Evolutionary conservation across 257 asterid genomes (phyloP).

Genomic region (Fraxinus quadrangulata): DNA sequence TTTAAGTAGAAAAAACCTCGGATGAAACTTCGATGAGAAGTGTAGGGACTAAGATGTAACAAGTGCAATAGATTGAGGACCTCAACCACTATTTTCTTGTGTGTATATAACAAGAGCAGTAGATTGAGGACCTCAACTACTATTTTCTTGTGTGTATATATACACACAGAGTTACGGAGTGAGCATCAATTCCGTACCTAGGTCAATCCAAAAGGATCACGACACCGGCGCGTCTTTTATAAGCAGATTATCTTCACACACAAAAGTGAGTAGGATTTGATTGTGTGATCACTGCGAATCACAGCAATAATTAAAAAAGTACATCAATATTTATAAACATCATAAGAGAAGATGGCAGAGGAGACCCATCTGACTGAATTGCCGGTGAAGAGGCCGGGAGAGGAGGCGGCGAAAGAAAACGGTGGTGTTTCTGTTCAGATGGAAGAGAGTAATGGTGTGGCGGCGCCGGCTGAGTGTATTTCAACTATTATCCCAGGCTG

Average conservation of each 20-base stretch:
- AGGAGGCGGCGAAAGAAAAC: constrained; percentile 29
- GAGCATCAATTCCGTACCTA: constrained; percentile 14
- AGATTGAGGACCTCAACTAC: background rate
- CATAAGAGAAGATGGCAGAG: constrained; percentile 20
- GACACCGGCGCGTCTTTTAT: constrained; percentile 32
- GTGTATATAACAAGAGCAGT: background rate
- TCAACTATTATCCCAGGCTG: constrained; percentile 84
- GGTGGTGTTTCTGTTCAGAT: constrained; percentile 39
- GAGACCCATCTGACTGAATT: constrained; percentile 32
- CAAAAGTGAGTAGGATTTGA: background rate
- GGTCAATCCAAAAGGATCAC: constrained; percentile 28
- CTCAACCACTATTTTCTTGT: background rate
- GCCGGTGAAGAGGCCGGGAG: constrained; percentile 38
- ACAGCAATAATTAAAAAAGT: constrained; percentile 4
- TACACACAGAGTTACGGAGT: background rate
- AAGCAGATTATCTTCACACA: constrained; percentile 36
- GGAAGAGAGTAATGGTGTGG: constrained; percentile 42
- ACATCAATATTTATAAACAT: constrained; percentile 5
- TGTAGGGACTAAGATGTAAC: background rate
- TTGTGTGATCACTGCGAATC: constrained; percentile 23
- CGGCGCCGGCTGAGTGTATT: constrained; percentile 37
- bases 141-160: background rate
- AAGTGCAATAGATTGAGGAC: background rate
- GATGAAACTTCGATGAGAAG: too few relatives aligned
- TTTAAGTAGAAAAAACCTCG: too few relatives aligned